Evolutionary conservation across 2,329 filamentous ascomycete genomes (phyloP), one percentile per base, ranked within the genome.

Genomic region (Fusarium humuli): DNA sequence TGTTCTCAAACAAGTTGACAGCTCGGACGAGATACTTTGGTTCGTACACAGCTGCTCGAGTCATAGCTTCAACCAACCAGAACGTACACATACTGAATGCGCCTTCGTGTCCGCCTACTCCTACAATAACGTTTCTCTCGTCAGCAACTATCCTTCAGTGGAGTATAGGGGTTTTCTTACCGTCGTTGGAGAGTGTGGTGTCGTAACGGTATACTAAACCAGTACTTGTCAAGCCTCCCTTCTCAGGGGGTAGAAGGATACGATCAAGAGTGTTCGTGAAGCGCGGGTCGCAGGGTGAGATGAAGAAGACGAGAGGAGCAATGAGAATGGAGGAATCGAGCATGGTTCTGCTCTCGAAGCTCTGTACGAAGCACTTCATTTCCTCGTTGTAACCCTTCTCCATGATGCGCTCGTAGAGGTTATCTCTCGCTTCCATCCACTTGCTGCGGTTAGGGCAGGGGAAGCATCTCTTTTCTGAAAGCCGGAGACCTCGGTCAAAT

Each of bases 71-170:
- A 14, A 94, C 91, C 1, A 94, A 87, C 92, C 92, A 94, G 77
- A 94, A 94, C 1, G 91, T 94, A 76, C 91, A 93, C 91, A 94
- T 94, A 75, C 87, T 90, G 76, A 94, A 94, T 22, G 91, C 91
- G 23, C 92, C 92, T 79, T 94, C 92, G 54, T 86, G 84, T 20
- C 92, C 92, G 40, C 91, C 91, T 11, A 94, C 90, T 30, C 91
- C 90, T 91, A 70, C 44, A 61, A 25, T 27, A 48, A 18, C 13
- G 44, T 45, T 46, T 32, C 32, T 14, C 23, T 20, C 16, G 44
- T 73, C 42, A 74, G 59, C 30, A 23, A 41, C 22, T 44, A 9
- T 27, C 11, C 13, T 40, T 40, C 22, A 12, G 5, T 42, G 23
- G 18, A 25, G 14, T 20, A 16, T 29, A n/a, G 18, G 14, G 27